Evolutionary conservation across 495 filamentous ascomycete genomes (phyloP), one percentile per base, ranked within the genome.

Genomic region (Polyplosphaeria fusca): DNA sequence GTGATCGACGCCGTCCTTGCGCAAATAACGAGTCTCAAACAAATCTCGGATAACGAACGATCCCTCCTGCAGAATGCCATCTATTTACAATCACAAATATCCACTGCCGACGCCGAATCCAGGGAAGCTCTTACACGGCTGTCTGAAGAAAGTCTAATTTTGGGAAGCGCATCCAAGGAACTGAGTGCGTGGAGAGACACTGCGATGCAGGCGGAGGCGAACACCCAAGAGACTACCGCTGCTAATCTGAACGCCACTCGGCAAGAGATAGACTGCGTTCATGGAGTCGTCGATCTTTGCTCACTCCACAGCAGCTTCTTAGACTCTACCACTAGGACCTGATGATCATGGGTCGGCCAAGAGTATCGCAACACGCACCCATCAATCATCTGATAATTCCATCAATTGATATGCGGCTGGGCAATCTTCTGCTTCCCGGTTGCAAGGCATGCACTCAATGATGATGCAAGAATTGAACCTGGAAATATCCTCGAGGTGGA

Each of bases 81-180:
- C 14, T 66, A 66, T 52, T 28, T 66, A 16, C 58, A 68, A n/a
- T 42, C 56, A 4, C 66, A 64, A 25, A 45, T 72, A 19, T 53
- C 64, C n/a, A 32, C 60, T 11, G 65, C 68, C 3, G 53, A 59
- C 19, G 58, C 54, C 12, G 57, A 65, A 23, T 59, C 54, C 0
- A 32, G 44, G 14, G 58, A 63, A 4, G 20, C 64, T 7, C 47
- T 72, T 22, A 37, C 46, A 5, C 57, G 69, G 3, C 54, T 72
- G 4, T 63, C 69, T 13, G 64, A 65, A 24, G 69, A 72, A 55
- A 72, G 69, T 41, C 69, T 69, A 52, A 62, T 72, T 5, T 62
- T 70, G 3, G 46, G 60, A 5, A 63, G 68, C 2, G 68, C 64
- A n/a, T 45, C 50, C 11, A 55, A 55, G 43, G 30, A 37, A 0